Evolutionary conservation across 2,329 filamentous ascomycete genomes (phyloP), one percentile per base, ranked within the genome.

Genomic region (Fusarium liriodendri): DNA sequence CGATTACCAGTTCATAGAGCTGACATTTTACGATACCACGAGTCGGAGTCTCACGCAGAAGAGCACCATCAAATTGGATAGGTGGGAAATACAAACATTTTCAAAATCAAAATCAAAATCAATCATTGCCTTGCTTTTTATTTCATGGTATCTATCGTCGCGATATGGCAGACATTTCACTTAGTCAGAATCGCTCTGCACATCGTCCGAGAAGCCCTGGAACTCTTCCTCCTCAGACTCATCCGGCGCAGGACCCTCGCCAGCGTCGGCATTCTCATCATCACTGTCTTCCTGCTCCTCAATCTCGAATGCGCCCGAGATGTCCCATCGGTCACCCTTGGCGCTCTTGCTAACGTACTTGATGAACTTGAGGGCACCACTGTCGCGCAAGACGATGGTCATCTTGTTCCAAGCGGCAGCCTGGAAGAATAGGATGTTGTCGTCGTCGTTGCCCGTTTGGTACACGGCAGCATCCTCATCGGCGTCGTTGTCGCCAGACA

Each of bases 341-440:
- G 97, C 97, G 60, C 88, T 90, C 69, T 88, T 88, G 83, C 93
- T 97, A 25, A 99, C 93, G 82, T 98, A 99, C 86, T 98, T 99
- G 79, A 98, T 95, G 81, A 99, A 99, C 81, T 94, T 92, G 80
- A 99, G 87, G 16, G 93, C 93, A 16, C 94, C 95, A 75, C 90
- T 91, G 81, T 99, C 97, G 67, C 97, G 89, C 76, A 98, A 85
- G 35, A 98, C 97, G 74, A 99, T 90, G 73, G 93, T 95, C 85
- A 99, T 88, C 73, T 93, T 94, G 83, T 98, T 98, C 97, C 97
- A 99, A 18, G 89, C 82, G 2, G 89, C 87, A 10, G 87, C 86
- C 81, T 91, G 89, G 85, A 89, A 90, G 83, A 91, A 91, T 55
- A 91, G 84, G 72, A 91, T 90, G 81, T 90, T 91, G 83, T 91